Base-by-base conservation (phyloP, 805 yeast species). In the Clavispora asparagi region DNA sequence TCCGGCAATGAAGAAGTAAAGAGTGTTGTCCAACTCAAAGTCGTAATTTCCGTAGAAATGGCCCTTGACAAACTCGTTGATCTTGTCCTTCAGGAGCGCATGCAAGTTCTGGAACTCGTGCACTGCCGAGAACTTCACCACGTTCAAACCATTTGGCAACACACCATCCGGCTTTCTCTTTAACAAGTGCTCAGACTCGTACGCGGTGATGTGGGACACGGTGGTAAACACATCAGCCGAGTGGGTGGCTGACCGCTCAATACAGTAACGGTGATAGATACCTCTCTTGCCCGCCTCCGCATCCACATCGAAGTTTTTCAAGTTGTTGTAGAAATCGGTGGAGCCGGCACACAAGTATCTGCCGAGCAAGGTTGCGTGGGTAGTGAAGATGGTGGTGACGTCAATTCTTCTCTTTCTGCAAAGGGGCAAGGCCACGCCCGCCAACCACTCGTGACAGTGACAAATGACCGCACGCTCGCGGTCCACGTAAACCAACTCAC, bases 211-310 rank as follows among this genome's bases (percentile, higher is more conserved):
- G 62, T 92, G 95, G 10, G 96, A 88, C 10, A 92, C 99, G 0
- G 99, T 94, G 32, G 99, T 92, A 71, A 92, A 92, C 19, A 92
- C 99, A 65, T 92, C 99, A 7, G 96, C 89, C 12, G 94, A 78
- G 64, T 92, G 98, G 14, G 97, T 90, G 13, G 97, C 97, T 7
- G 96, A 91, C 49, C 99, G 79, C 71, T 92, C 99, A 54, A 92
- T 86, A 68, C 99, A 92, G 66, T 92, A 94, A 52, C 99, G 79
- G 65, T 92, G 99, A 68, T 92, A 92, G 57, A 92, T 92, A 45
- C 99, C 99, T 56, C 98, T 77, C 68, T 89, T 91, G 17, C 99
- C 99, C 11, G 98, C 98, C 68, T 92, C 99, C 30, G 92, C 90
- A 65, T 92, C 99, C 42, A 92, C 98, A 59, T 92, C 98, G 62